These are phyloP conservation scores for Solidago caesia DNA, from an alignment of 129 eudicot genomes.

Conservation along the genomic window DNA sequence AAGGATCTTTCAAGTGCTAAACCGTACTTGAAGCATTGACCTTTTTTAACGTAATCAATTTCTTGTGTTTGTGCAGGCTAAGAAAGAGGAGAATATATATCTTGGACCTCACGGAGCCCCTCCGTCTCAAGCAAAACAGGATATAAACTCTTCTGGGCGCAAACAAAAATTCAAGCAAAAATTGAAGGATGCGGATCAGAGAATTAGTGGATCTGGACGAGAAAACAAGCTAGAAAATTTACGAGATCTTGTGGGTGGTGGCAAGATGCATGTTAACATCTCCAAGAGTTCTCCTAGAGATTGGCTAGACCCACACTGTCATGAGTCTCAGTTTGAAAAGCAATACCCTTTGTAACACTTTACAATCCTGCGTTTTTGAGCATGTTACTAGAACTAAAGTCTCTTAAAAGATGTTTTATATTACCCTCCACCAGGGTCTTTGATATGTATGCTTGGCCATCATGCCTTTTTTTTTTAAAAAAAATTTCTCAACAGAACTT, in stretches of 20 bases:
- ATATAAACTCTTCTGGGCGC: conserved; percentile 58
- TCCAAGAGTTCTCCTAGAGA: conserved; percentile 64
- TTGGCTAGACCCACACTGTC: conserved; percentile 97
- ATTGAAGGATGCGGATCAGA: conserved; percentile 74
- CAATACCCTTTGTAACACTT: conserved; percentile 23
- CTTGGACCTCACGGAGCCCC: conserved; percentile 99
- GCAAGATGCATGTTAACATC: conserved; percentile 37
- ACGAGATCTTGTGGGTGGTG: conserved; percentile 82
- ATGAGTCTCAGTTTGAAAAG: conserved; percentile 77
- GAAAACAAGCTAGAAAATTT: conserved; percentile 78
- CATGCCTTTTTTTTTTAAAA: background rate
- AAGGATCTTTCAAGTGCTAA: background rate
- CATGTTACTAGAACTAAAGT: background rate
- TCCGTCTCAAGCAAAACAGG: conserved; percentile 69
- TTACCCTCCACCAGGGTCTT: background rate
- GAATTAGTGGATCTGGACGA: conserved; percentile 57
- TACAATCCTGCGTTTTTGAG: background rate
- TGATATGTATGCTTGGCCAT: background rate
- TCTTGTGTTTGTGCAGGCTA: conserved; percentile 41
- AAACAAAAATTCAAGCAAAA: conserved; percentile 87
- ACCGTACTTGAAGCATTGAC: background rate
- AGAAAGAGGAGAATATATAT: conserved; percentile 70
- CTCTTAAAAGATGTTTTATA: background rate
- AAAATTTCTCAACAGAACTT: background rate
- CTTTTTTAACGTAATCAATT: background rate